A percentile compares a stretch with the other conserved stretches of the same genome.
Conservation (phyloP, 2,329 filamentous ascomycete species). For the Cladosporium sp. region DNA sequence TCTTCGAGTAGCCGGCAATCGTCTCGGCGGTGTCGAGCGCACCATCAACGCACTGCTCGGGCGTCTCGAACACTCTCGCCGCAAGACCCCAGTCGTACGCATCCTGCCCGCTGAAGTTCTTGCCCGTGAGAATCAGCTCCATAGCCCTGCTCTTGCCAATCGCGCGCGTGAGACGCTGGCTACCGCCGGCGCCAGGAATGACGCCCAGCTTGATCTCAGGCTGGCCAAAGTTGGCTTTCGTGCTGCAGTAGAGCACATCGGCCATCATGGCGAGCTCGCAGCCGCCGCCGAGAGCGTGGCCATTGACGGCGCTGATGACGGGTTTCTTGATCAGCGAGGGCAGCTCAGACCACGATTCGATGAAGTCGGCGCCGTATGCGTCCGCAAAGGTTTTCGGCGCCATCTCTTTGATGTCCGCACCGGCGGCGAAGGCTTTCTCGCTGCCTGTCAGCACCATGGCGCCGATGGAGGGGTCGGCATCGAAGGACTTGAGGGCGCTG, state of each 20-base stretch:
- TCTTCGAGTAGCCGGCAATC: constrained; percentile 78
- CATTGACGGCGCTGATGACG: constrained; percentile 88
- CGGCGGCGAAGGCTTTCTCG: constrained; percentile 85
- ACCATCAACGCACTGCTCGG: constrained; percentile 77
- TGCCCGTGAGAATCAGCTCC: constrained; percentile 85
- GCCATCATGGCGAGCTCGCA: constrained; percentile 98
- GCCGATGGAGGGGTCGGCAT: constrained; percentile 62
- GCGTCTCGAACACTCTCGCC: constrained; percentile 70
- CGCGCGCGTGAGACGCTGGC: constrained; percentile 75
- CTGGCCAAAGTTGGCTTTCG: constrained; percentile 85
- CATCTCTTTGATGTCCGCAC: constrained; percentile 99
- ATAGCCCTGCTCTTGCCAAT: constrained; percentile 70
- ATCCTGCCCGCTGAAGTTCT: constrained; percentile 75
- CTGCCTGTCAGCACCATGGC: constrained; percentile 85
- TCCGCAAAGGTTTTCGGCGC: constrained; percentile 80
- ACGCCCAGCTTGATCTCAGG: constrained; percentile 94
- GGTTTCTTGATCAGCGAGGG: constrained; percentile 85
- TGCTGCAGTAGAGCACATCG: constrained; percentile 87
- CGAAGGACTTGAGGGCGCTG: constrained; percentile 65
- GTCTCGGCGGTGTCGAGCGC: constrained; percentile 79
- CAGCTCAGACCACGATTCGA: constrained; percentile 87
- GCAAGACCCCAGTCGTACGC: constrained; percentile 89
- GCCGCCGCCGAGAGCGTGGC: constrained; percentile 88
- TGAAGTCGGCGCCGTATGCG: constrained; percentile 87
- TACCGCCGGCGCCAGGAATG: constrained; percentile 87